Base-by-base conservation (phyloP, 2,329 filamentous ascomycete genomes). In the Pseudocercospora pini-densiflorae region DNA sequence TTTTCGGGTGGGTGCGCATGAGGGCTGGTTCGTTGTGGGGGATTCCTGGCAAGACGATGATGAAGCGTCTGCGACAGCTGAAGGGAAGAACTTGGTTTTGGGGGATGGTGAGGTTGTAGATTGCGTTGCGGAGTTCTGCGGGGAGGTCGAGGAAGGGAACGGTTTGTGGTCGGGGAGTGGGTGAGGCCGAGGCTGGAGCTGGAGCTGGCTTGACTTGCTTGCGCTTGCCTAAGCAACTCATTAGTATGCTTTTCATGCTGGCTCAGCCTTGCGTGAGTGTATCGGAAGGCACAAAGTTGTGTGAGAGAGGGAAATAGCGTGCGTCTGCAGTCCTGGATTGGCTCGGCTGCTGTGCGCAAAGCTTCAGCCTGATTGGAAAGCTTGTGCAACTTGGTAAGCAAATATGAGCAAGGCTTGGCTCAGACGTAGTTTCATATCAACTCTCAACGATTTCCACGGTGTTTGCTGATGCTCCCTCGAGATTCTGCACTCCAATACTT, bases 401-500 rank as follows among this genome's bases (percentile, higher is more conserved):
- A 19, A 43, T 43, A 43, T 43, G 8, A 16, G 19, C 2, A 1
- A 43, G 40, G 40, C 40, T 43, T 43, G n/a, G 40, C 40, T 43
- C n/a, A 43, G 31, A 12, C 31, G 31, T 9, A 2, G 4, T 40
- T 40, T n/a, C 36, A 40, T 9, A 2, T 10, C 31, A 33, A 33
- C 31, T 33, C 5, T 33, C 10, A 33, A 33, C 31, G 31, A 33
- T n/a, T n/a, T n/a, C n/a, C n/a, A n/a, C n/a, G n/a, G n/a, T n/a
- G n/a, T n/a, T n/a, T n/a, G n/a, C n/a, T n/a, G n/a, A n/a, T n/a
- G n/a, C n/a, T n/a, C n/a, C n/a, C n/a, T n/a, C n/a, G n/a, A n/a
- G n/a, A n/a, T 33, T 9, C 2, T 33, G 5, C 27, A 29, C 74
- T 63, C 36, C 5, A 40, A 5, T 5, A 10, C 51, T 54, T 12